These are phyloP conservation scores for Anastatica hierochuntica DNA, from an alignment of 345 rosid genomes.

Conservation along the genomic window DNA sequence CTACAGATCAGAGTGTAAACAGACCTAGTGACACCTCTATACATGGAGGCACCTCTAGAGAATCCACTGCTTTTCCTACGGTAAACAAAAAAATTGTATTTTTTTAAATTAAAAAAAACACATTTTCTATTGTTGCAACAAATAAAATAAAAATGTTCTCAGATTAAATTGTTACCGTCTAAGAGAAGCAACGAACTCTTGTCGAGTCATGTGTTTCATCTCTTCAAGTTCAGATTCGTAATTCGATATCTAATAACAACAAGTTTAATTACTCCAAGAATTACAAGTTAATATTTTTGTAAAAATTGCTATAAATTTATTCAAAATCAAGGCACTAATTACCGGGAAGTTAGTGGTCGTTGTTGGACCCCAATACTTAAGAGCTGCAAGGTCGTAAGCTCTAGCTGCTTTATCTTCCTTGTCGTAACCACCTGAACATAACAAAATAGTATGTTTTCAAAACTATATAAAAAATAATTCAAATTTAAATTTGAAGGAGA, in stretches of 20 bases:
- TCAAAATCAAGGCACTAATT: neutral
- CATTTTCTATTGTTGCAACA: neutral
- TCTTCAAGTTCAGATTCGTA: conserved; percentile 83
- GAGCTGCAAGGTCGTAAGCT: conserved; percentile 97
- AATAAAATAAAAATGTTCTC: neutral
- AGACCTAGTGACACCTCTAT: conserved; percentile 93
- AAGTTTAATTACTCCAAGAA: too few species aligned
- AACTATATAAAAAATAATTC: neutral
- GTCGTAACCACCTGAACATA: conserved; percentile 76
- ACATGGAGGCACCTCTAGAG: conserved; percentile 95
- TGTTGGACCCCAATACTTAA: conserved; percentile 94
- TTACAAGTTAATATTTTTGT: too few species aligned
- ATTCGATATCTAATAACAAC: conserved; percentile 39
- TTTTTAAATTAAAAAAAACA: neutral
- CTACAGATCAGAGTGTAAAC: neutral
- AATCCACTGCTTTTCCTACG: conserved; percentile 91
- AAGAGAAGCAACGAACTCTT: conserved; percentile 91
- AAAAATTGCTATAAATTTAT: neutral
- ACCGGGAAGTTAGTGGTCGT: conserved; percentile 90
- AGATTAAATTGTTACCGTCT: conserved; percentile 41
- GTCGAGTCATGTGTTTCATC: conserved; percentile 89
- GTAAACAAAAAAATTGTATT: neutral
- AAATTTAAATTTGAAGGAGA: neutral
- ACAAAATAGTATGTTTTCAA: neutral
- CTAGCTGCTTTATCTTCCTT: conserved; percentile 90